Evolutionary conservation across 169 alveolate species (phyloP), one percentile per base, ranked within the genome.

Genomic region (Cryptosporidium canis): DNA sequence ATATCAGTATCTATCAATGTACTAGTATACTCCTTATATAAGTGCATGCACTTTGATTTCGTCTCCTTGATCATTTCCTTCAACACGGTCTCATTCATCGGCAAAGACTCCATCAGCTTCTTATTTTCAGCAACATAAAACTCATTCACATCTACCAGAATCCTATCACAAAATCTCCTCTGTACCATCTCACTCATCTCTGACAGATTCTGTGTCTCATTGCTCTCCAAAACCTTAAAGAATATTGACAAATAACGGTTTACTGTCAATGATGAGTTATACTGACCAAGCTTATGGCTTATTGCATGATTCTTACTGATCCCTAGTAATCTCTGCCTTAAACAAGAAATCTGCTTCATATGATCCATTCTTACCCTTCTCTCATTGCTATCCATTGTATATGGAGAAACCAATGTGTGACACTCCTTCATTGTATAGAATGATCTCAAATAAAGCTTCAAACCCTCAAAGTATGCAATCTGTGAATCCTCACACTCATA

Each of bases 1-100:
- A 77, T 77, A 44, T 77, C 87, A n/a, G 87, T 77, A 61, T 77
- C 87, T 39, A 77, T 77, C 14, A 56, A 61, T 58, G 68, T 77
- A 61, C 87, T 77, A 37, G 87, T 77, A 43, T 77, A 55, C 14
- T 77, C 87, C 71, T 77, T 77, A 48, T 77, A 77, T 58, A 77
- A 77, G 61, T 77, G 58, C 71, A 77, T n/a, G 37, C 87, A 77
- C 21, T 44, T 77, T n/a, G 72, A 43, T 41, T 58, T 61, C 5
- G 37, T 77, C 24, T 61, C 87, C 21, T 18, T 63, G 7, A 58
- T 61, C 37, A 43, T 48, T 18, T 58, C 66, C 43, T 58, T 77
- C 43, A 77, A 39, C 14, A 39, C 48, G 1, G 12, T 43, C 0
- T 77, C 87, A 58, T 18, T 58, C 48, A 56, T 58, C 0, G 87